phyloP scores from a whole-genome alignment of 805 yeast species.

The Tetrapisispora phaffii region DNA sequence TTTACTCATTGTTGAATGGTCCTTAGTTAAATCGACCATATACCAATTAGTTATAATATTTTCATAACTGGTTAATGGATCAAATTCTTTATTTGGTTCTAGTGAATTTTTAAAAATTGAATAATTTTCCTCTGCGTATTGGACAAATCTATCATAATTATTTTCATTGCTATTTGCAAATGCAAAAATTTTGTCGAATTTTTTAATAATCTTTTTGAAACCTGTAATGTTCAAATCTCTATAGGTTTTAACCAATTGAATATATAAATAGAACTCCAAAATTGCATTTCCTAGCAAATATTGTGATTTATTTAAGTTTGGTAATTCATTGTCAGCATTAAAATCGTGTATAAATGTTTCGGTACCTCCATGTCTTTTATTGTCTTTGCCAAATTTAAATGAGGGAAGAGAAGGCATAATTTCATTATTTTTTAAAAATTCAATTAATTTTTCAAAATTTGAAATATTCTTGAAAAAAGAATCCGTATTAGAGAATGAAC shows the following conservation, averaged over 20 bases:
- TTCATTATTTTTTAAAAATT: constrained; percentile 1
- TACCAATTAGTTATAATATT: constrained; percentile 32
- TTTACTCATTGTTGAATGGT: constrained; percentile 16
- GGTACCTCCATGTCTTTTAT: neutral
- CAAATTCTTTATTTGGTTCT: constrained; percentile 14
- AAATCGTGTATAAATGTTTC: constrained; percentile 1
- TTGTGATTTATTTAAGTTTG: constrained; percentile 6
- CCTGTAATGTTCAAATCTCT: constrained; percentile 77
- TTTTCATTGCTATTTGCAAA: constrained; percentile 9
- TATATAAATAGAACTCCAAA: constrained; percentile 23
- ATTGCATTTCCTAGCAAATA: constrained; percentile 22
- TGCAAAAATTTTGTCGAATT: constrained; percentile 58
- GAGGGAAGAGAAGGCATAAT: constrained; percentile 3
- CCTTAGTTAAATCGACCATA: constrained; percentile 23
- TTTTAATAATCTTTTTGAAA: constrained; percentile 78
- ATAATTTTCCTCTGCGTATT: constrained; percentile 18
- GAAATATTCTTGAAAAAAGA: neutral
- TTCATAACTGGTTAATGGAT: constrained; percentile 27
- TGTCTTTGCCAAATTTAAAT: neutral
- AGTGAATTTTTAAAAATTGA: constrained; percentile 22
- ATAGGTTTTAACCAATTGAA: constrained; percentile 35
- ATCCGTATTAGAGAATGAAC: neutral
- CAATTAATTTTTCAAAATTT: neutral
- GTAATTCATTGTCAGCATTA: neutral
- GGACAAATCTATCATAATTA: constrained; percentile 21